These are phyloP conservation scores for Fragaria vesca DNA, from an alignment of 306 rosid species.

Conservation along the genomic window DNA sequence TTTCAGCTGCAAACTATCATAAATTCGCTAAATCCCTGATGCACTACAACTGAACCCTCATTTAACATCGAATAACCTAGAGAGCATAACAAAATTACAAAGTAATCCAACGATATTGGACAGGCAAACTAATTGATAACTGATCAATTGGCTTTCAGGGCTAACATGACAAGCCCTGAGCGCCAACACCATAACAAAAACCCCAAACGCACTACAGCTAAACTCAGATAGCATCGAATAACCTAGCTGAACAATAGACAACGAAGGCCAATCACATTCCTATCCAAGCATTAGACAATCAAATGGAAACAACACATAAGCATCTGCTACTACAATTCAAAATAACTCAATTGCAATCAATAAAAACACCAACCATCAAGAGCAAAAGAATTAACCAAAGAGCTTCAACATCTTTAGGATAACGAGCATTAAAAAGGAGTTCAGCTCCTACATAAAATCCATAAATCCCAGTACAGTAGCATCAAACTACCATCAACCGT, in stretches of 20 bases:
- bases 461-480: conserved; percentile 27
- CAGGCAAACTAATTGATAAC: no score
- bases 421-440: neutral
- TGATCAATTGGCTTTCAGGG: no score
- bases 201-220: neutral
- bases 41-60: no score
- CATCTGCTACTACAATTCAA: neutral
- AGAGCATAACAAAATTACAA: no score
- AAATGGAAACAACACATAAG: neutral
- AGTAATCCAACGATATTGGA: no score
- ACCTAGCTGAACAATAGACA: neutral
- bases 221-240: neutral
- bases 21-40: neutral
- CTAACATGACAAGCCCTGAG: no score
- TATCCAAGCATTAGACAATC: neutral
- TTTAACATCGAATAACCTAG: no score
- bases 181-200: neutral
- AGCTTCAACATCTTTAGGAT: neutral
- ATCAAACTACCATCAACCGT: conserved; percentile 3
- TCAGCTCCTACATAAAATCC: neutral
- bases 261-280: neutral
- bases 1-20: neutral
- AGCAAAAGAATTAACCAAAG: neutral
- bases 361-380: neutral
- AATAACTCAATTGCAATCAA: neutral